phyloP scores from a whole-genome alignment of 306 rosid species.

The Glycine tomentella region DNA sequence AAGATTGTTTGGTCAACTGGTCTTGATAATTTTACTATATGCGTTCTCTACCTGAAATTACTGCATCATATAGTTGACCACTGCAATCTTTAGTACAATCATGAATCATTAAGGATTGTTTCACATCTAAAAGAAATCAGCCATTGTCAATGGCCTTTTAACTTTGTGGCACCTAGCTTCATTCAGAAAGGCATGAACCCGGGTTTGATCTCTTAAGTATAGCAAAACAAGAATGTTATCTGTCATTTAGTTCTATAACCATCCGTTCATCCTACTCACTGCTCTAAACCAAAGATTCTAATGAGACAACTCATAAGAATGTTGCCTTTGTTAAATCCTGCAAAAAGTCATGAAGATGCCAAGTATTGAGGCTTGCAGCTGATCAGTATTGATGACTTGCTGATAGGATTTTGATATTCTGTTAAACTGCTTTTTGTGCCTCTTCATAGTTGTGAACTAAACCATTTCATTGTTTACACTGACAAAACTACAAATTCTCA shows the following conservation, averaged over 20 bases:
- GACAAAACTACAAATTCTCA: background rate
- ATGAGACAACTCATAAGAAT: background rate
- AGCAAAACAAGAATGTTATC: background rate
- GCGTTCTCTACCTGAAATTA: background rate
- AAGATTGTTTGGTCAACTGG: background rate
- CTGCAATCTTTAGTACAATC: background rate
- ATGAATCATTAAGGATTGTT: background rate
- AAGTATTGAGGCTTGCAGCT: background rate
- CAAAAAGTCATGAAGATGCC: background rate
- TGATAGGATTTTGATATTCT: background rate
- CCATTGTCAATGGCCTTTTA: background rate
- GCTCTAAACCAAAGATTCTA: slow-evolving; percentile 17
- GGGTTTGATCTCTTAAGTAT: background rate
- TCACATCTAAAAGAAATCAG: background rate
- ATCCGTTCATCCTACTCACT: background rate
- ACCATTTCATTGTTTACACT: slow-evolving; percentile 20
- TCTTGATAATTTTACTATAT: slow-evolving; percentile 4
- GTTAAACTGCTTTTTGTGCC: background rate
- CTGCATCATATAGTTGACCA: slow-evolving; percentile 9
- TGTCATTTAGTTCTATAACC: slow-evolving; percentile 11
- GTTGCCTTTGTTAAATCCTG: background rate
- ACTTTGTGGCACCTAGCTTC: background rate
- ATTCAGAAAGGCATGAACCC: background rate
- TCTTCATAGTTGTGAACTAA: slow-evolving; percentile 2
- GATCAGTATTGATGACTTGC: background rate